Evolutionary conservation across 2,329 filamentous ascomycete genomes (phyloP), one percentile per base, ranked within the genome.

Genomic region (Xylaria multiplex): DNA sequence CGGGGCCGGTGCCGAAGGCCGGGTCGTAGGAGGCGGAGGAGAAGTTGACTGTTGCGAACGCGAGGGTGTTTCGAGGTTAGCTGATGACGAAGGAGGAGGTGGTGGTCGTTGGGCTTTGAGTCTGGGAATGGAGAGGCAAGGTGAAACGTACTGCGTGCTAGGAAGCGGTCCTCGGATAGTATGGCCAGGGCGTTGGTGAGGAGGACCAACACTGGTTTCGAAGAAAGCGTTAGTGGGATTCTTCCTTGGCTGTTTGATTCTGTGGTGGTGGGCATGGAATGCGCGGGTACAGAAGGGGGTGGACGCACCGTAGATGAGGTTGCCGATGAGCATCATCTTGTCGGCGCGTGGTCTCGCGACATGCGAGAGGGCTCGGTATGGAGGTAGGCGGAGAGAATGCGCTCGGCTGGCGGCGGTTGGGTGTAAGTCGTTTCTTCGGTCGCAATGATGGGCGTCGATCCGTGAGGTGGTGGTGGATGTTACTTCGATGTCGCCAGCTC

Each of bases 161-260:
- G 91, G 80, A 97, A 97, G 69, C 93, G 91, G 81, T 97, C 93
- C 87, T 97, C 94, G 74, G 93, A 97, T 71, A 98, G 91, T 77
- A 97, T 89, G 70, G 94, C 93, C 77, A 98, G 91, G 71, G 93
- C 93, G 81, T 99, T 99, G 81, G 96, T 90, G 77, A 98, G 87
- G 76, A 98, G 92, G 78, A 97, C 85, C 73, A 89, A 86, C 72
- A 95, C 92, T 93, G 75, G 24, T 48, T 5, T n/a, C 13, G n/a
- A 49, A 27, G 48, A 30, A 2, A 14, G 42, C 46, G 49, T 73
- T 66, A 69, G 70, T 59, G 62, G 42, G 16, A 42, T 49, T 50
- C 66, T 42, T 49, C 50, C 66, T 68, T 65, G 68, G 58, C 32
- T 42, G 27, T 56, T 42, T 27, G 19, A 30, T 40, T 13, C 37